Base-by-base conservation (phyloP, 2,329 filamentous ascomycete species). In the Aspergillus quadricinctus region DNA sequence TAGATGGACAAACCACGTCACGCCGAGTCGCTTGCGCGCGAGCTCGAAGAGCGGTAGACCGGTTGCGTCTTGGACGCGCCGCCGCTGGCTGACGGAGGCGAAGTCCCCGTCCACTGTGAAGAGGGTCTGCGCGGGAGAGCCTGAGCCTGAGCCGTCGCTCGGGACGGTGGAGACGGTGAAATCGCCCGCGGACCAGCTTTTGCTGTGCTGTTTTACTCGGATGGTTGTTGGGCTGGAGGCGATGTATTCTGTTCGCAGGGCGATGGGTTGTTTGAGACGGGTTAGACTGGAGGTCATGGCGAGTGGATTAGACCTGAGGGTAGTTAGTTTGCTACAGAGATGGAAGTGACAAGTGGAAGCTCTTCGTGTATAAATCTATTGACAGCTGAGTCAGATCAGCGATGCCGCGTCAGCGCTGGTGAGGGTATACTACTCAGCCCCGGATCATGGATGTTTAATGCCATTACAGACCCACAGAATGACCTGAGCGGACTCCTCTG, bases 11-110 rank as follows among this genome's bases (percentile, higher is more conserved):
- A 57, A 63, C 57, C 58, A 67, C 4, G 60, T 63, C 27, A 58
- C 60, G 5, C 61, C 63, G 1, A 48, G 21, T 19, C 45, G 25
- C 53, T 66, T 64, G 21, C 59, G 60, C 37, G 53, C 54, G n/a
- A 66, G 40, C 29, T 64, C 51, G 43, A 64, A 67, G 6, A 67
- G 55, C 1, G 63, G 59, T 1, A 65, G 55, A 21, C 62, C 61
- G 3, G 58, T 56, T 8, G 61, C 61, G 31, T 65, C 64, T 37
- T 49, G 37, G 50, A 67, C 56, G 29, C 46, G 46, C n/a, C 64
- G 57, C 27, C 57, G 57, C 19, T 58, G 54, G 8, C 49, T 37
- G 19, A 50, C 52, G 10, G 59, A 60, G 2, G 28, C 19, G 7
- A 43, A 46, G 23, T 62, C 53, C 2, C 60, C 60, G 19, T 60